phyloP scores from a whole-genome alignment of 495 filamentous ascomycete genomes.

The Podospora didyma region DNA sequence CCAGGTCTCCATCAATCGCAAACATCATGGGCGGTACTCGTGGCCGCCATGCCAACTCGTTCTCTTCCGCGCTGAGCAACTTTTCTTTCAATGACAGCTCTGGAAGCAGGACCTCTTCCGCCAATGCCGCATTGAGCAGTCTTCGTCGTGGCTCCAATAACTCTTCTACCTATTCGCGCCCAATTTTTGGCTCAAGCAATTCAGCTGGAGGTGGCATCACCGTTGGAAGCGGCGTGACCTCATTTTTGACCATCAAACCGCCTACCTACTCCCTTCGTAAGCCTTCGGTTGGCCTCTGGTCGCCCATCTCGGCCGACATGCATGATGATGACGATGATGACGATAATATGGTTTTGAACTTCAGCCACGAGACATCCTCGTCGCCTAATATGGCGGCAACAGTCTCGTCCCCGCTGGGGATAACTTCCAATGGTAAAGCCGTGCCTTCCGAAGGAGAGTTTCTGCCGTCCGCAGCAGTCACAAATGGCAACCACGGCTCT shows the following conservation, averaged over 20 bases:
- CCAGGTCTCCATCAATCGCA: slow-evolving; percentile 19
- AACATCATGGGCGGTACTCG: slow-evolving; percentile 15
- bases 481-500: not conserved
- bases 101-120: slow-evolving; percentile 24
- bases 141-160: slow-evolving; percentile 23
- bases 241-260: slow-evolving; percentile 20
- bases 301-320: slow-evolving; percentile 21
- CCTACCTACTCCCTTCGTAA: slow-evolving; percentile 15
- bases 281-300: slow-evolving; percentile 35
- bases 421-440: not conserved
- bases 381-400: not conserved
- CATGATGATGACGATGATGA: slow-evolving; percentile 36
- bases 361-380: slow-evolving; percentile 27
- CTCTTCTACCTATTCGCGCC: slow-evolving; percentile 4
- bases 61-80: slow-evolving; percentile 21
- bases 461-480: not conserved
- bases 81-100: slow-evolving; percentile 28
- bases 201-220: slow-evolving; percentile 26
- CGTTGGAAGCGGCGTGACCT: slow-evolving; percentile 31
- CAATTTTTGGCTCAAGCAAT: slow-evolving; percentile 3
- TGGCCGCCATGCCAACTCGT: slow-evolving; percentile 22
- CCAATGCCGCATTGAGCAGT: slow-evolving; percentile 28
- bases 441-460: not conserved
- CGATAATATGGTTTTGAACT: slow-evolving; percentile 44
- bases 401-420: not conserved